These are phyloP conservation scores for Heliamphora pulchella DNA, from an alignment of 179 eudicot genomes.

Conservation along the genomic window DNA sequence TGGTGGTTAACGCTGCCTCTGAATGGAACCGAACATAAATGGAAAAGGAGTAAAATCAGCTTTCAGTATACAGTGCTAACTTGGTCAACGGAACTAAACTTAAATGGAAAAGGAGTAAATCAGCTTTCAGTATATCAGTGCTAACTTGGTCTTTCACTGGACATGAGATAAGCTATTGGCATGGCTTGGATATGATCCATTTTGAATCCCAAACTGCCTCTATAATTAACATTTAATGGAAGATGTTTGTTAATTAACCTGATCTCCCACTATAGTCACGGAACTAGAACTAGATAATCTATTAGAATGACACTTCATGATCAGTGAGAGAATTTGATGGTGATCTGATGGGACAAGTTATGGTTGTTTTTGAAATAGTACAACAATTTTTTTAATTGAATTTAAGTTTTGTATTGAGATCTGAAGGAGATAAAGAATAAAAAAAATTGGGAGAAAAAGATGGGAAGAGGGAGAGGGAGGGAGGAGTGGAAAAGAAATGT, in stretches of 20 bases:
- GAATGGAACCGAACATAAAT: not conserved
- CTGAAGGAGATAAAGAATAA: not conserved
- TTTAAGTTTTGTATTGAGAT: not conserved
- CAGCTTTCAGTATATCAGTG: not conserved
- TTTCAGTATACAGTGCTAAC: not conserved
- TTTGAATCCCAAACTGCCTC: not conserved
- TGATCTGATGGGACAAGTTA: not conserved
- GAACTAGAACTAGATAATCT: constrained; percentile 6
- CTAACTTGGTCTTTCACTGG: not conserved
- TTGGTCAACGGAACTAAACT: not conserved
- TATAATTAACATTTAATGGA: not conserved
- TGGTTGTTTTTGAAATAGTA: not conserved
- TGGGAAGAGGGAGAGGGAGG: not conserved
- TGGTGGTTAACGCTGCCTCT: constrained; percentile 6
- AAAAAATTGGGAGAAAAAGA: not conserved
- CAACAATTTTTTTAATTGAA: not conserved
- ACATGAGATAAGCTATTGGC: not conserved
- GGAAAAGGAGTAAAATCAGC: constrained; percentile 4
- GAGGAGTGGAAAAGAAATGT: not conserved
- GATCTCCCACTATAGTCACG: not conserved
- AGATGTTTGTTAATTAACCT: not conserved
- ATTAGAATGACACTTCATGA: not conserved
- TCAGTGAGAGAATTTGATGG: not conserved
- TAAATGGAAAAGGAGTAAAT: constrained; percentile 1
- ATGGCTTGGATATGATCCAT: not conserved